Evolutionary conservation across 2,329 filamentous ascomycete genomes (phyloP).

Genomic region (Sarocladium kiliense): DNA sequence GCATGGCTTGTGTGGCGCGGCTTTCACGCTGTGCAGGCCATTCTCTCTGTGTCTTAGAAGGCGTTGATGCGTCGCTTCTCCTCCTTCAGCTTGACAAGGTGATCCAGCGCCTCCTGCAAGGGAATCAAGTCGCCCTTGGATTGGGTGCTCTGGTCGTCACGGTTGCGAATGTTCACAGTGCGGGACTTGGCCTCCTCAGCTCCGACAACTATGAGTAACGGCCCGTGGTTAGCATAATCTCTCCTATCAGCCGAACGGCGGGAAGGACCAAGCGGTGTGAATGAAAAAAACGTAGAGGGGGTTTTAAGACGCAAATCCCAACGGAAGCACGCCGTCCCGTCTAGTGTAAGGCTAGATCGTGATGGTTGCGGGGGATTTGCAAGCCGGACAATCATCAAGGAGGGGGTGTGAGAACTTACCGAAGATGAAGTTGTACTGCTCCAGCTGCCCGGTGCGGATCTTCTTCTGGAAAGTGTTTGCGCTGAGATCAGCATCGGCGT

Average conservation of each 20-base stretch:
- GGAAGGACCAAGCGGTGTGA: too few species aligned
- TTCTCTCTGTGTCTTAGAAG: constrained; percentile 9
- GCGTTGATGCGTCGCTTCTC: constrained; percentile 35
- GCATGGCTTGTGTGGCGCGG: neutral
- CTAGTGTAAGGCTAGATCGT: too few species aligned
- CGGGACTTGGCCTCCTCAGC: constrained; percentile 55
- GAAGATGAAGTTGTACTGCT: constrained; percentile 82
- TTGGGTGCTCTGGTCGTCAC: constrained; percentile 58
- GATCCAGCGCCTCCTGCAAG: constrained; percentile 51
- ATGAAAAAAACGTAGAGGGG: too few species aligned
- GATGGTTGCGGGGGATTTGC: neutral
- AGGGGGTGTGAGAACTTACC: constrained; percentile 35
- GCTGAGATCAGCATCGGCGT: constrained; percentile 52
- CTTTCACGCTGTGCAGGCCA: neutral
- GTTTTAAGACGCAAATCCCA: too few species aligned
- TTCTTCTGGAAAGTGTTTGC: constrained; percentile 87
- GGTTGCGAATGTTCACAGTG: constrained; percentile 59
- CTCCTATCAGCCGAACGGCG: neutral
- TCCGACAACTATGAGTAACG: constrained; percentile 46
- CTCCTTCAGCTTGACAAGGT: constrained; percentile 46
- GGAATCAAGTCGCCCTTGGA: constrained; percentile 54
- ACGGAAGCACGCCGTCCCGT: too few species aligned
- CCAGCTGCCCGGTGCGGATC: constrained; percentile 74
- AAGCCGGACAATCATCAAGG: neutral
- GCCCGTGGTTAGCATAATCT: neutral